phyloP scores from a whole-genome alignment of 495 filamentous ascomycete species.

The Xylaria cubensis region DNA sequence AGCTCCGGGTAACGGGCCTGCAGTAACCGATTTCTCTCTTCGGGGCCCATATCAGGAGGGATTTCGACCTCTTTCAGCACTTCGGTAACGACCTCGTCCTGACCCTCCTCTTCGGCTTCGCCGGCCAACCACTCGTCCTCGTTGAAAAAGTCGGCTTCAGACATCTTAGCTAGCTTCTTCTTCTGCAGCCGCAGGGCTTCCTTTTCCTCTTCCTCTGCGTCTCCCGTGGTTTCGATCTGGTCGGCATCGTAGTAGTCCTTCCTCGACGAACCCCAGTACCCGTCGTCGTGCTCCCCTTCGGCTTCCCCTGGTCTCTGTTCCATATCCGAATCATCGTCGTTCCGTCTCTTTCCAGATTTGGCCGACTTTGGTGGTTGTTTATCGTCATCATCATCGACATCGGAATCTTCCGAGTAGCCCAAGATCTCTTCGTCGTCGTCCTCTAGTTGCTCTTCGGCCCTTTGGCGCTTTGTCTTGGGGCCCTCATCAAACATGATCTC shows the following conservation, averaged over 20 bases:
- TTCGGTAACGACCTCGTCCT: constrained; percentile 73
- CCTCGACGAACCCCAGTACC: constrained; percentile 85
- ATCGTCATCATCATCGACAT: constrained; percentile 60
- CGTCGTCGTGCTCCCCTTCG: constrained; percentile 76
- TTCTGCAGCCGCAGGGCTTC: constrained; percentile 87
- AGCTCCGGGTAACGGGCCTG: constrained; percentile 89
- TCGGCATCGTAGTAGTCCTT: constrained; percentile 94
- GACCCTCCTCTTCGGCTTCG: constrained; percentile 50
- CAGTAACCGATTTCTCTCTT: constrained; percentile 78
- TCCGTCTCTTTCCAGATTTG: constrained; percentile 30
- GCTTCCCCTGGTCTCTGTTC: constrained; percentile 50
- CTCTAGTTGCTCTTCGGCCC: constrained; percentile 65
- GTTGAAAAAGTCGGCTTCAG: constrained; percentile 91
- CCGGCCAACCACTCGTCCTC: constrained; percentile 78
- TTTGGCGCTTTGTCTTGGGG: constrained; percentile 76
- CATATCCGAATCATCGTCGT: constrained; percentile 49
- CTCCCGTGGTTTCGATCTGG: constrained; percentile 86
- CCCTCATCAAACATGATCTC: constrained; percentile 83
- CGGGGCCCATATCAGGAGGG: constrained; percentile 75
- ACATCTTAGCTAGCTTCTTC: constrained; percentile 85
- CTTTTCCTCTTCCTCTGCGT: constrained; percentile 89
- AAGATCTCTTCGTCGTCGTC: constrained; percentile 90
- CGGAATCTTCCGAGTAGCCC: constrained; percentile 65
- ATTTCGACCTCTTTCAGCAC: constrained; percentile 82
- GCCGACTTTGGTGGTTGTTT: constrained; percentile 38